These are phyloP conservation scores for Colletotrichum caudatum DNA, from an alignment of 2,329 filamentous ascomycete species.

Conservation along the genomic window DNA sequence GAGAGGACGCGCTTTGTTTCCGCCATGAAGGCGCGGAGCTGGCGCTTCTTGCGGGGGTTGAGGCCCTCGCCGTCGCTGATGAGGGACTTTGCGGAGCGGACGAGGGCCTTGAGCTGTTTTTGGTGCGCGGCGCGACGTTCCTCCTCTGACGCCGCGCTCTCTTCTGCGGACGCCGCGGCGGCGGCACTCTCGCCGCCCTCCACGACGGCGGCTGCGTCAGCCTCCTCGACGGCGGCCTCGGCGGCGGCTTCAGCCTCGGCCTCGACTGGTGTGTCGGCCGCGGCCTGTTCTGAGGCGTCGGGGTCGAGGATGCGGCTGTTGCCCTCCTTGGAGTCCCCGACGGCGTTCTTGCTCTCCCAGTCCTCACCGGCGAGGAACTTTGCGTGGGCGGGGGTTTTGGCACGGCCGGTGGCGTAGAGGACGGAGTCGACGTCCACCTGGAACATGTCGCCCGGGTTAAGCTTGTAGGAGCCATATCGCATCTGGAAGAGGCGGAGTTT, in stretches of 20 bases:
- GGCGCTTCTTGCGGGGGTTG: slow-evolving; percentile 79
- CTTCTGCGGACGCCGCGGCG: slow-evolving; percentile 38
- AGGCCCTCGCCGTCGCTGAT: slow-evolving; percentile 66
- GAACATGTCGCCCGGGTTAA: slow-evolving; percentile 99
- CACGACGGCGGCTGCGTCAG: not conserved
- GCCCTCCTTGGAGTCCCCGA: slow-evolving; percentile 49
- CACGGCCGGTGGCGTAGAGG: slow-evolving; percentile 84
- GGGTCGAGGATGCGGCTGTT: slow-evolving; percentile 33
- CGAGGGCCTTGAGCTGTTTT: slow-evolving; percentile 62
- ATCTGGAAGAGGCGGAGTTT: slow-evolving; percentile 69
- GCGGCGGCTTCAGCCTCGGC: slow-evolving; percentile 43
- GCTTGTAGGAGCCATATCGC: slow-evolving; percentile 88
- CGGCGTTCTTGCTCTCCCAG: slow-evolving; percentile 47
- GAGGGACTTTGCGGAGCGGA: slow-evolving; percentile 70
- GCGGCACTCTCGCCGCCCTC: slow-evolving; percentile 41
- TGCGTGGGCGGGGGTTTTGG: slow-evolving; percentile 63
- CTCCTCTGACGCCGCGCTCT: slow-evolving; percentile 44
- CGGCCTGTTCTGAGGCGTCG: slow-evolving; percentile 30
- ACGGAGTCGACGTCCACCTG: slow-evolving; percentile 92
- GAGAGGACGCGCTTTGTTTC: slow-evolving; percentile 73
- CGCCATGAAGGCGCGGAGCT: slow-evolving; percentile 78
- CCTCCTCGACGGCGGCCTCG: slow-evolving; percentile 41
- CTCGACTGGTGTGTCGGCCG: slow-evolving; percentile 40
- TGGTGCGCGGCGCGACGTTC: slow-evolving; percentile 49
- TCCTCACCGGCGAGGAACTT: slow-evolving; percentile 41